Evolutionary conservation across 2,329 filamentous ascomycete species (phyloP), one percentile per base, ranked within the genome.

Genomic region (Chrysosporium keratinophilum): DNA sequence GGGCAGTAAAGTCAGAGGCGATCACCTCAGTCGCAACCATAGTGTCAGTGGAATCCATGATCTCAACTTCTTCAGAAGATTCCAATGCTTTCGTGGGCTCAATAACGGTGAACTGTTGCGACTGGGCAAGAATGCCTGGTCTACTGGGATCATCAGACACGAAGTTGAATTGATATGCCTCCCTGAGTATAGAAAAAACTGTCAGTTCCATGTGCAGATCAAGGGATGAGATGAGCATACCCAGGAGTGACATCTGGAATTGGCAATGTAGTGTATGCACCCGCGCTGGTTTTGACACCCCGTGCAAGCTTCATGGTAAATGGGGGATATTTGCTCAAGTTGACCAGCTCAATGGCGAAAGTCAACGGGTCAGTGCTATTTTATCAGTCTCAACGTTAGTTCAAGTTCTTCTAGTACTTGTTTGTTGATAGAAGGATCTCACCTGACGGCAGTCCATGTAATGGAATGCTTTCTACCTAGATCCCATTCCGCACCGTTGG

Each of bases 151-250:
- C 52, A 54, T 65, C 64, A 48, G 69, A 67, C 52, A 70, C 49
- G 54, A 72, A 63, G 61, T 74, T 72, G 65, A 74, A 64, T 55
- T 71, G 71, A 61, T 72, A 74, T 47, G 65, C 68, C 15, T 59
- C 46, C 46, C 69, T 68, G 41, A 58, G 57, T 5, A 41, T 15
- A 34, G 17, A 40, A 11, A 19, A 1, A 2, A n/a, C 15, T 7
- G 23, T 48, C 12, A 49, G 45, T 17, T 28, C 5, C 15, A 14
- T 28, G 5, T 31, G 15, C 6, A 23, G 41, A 48, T 12, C 35
- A 11, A 9, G 35, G 19, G 17, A n/a, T 50, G 50, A 12, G 28
- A 31, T 23, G 20, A 42, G 15, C 37, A 19, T 54, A 56, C 54
- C 54, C 54, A 11, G 20, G 35, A 3, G 45, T 37, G 20, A 54